Evolutionary conservation across 257 asterid species (phyloP).

Genomic region (Euphrasia confusa): DNA sequence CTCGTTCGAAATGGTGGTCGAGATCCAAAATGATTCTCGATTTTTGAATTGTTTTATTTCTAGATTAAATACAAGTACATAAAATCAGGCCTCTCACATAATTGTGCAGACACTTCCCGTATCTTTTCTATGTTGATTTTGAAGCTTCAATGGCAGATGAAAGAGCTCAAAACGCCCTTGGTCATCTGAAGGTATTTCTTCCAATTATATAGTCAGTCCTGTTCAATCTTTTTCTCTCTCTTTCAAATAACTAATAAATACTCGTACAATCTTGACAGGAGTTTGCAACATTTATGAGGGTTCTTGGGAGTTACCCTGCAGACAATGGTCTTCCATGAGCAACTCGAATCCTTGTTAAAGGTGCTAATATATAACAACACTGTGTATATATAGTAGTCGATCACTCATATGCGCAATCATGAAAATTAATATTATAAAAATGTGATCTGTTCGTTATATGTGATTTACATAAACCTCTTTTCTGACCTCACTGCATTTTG

Average conservation of each 20-base stretch:
- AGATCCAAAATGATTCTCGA: conserved; percentile 3
- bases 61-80: conserved; percentile 8
- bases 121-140: conserved; percentile 95
- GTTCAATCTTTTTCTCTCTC: too few species aligned
- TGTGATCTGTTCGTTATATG: too few species aligned
- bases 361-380: conserved; percentile 4
- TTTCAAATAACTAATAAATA: too few species aligned
- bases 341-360: conserved; percentile 28
- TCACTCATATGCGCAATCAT: too few species aligned
- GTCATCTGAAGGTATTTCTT: conserved; percentile 65
- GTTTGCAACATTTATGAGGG: conserved; percentile 88
- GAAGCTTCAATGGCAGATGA: conserved; percentile 99
- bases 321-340: conserved; percentile 58
- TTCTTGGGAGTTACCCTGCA: conserved; percentile 95
- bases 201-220: too few species aligned
- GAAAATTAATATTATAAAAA: too few species aligned
- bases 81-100: conserved; percentile 21
- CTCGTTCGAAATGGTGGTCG: not conserved
- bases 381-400: too few species aligned
- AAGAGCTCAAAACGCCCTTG: conserved; percentile 96
- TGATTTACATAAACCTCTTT: too few species aligned
- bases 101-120: conserved; percentile 74
- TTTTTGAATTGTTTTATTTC: not conserved
- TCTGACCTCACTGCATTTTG: too few species aligned
- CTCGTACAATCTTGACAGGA: conserved; percentile 50